Evolutionary conservation across 805 yeast genomes (phyloP).

Genomic region (Candida palmyrensis): DNA sequence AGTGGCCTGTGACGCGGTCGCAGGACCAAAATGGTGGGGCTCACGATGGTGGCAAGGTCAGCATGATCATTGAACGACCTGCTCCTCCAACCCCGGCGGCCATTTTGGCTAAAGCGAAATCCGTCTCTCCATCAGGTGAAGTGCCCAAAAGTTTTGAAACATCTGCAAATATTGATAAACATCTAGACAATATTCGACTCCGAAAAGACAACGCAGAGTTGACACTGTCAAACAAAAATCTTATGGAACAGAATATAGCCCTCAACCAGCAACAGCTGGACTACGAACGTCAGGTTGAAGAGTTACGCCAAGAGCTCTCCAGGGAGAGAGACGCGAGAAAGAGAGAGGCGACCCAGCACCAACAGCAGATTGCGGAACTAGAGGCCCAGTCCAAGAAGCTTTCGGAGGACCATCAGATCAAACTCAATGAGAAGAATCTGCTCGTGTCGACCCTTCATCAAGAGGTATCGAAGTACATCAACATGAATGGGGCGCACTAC

Average conservation of each 20-base stretch:
- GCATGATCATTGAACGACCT: slow-evolving; percentile 13
- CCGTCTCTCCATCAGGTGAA: too few species aligned
- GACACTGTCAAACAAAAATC: slow-evolving; percentile 7
- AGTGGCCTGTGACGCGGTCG: slow-evolving; percentile 32
- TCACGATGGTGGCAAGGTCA: slow-evolving; percentile 7
- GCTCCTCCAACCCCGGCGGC: slow-evolving; percentile 1
- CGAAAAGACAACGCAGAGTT: slow-evolving; percentile 25
- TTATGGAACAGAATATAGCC: slow-evolving; percentile 1
- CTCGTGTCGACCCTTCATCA: slow-evolving; percentile 1
- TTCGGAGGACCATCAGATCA: background rate
- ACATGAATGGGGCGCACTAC: slow-evolving; percentile 1
- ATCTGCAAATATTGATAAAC: slow-evolving; percentile 35
- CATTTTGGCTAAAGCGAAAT: too few species aligned
- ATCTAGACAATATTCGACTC: slow-evolving; percentile 36
- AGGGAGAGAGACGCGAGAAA: too few species aligned
- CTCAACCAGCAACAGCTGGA: too few species aligned
- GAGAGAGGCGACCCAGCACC: too few species aligned
- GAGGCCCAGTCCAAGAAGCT: too few species aligned
- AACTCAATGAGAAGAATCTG: slow-evolving; percentile 2
- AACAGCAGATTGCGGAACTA: too few species aligned
- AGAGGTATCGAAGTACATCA: slow-evolving; percentile 2
- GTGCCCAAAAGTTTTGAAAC: slow-evolving; percentile 29
- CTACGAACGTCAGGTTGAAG: too few species aligned
- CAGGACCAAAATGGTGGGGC: background rate
- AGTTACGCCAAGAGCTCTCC: too few species aligned